These are phyloP conservation scores for Termitomyces sp. DNA, from an alignment of 768 basidiomycete genomes.

Conservation along the genomic window DNA sequence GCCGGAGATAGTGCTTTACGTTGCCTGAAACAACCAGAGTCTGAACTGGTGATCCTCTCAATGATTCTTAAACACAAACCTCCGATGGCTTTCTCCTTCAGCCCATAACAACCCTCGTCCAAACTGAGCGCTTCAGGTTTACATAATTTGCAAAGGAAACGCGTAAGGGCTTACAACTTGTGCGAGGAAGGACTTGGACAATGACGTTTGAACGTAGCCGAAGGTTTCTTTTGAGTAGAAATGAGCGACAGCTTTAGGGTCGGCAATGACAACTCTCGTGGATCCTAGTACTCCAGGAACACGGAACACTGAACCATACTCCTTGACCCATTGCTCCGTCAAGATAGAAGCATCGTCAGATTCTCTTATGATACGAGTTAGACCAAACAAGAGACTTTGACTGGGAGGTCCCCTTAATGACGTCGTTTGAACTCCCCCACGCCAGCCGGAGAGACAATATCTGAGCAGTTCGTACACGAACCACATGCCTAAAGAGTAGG, in stretches of 20 bases:
- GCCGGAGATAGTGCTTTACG: conserved; percentile 50
- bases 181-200: conserved; percentile 35
- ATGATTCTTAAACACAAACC: conserved; percentile 26
- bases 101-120: conserved; percentile 40
- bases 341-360: conserved; percentile 29
- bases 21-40: conserved; percentile 30
- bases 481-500: conserved; percentile 9
- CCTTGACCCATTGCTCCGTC: conserved; percentile 45
- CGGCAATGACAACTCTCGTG: conserved; percentile 36
- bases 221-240: conserved; percentile 50
- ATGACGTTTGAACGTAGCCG: conserved; percentile 41
- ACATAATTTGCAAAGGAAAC: not conserved
- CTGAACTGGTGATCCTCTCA: too few species aligned
- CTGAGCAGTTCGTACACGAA: conserved; percentile 5
- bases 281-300: conserved; percentile 38
- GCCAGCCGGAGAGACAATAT: conserved; percentile 1
- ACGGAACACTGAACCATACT: conserved; percentile 47
- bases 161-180: conserved; percentile 30
- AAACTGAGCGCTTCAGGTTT: conserved; percentile 24
- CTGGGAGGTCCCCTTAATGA: conserved; percentile 42
- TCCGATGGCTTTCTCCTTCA: conserved; percentile 45
- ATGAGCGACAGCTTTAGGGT: conserved; percentile 52
- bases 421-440: conserved; percentile 24
- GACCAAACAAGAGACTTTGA: conserved; percentile 42
- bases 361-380: conserved; percentile 26